Evolutionary conservation across 352 stramenopile species (phyloP).

Genomic region (Pythium periplocum): DNA sequence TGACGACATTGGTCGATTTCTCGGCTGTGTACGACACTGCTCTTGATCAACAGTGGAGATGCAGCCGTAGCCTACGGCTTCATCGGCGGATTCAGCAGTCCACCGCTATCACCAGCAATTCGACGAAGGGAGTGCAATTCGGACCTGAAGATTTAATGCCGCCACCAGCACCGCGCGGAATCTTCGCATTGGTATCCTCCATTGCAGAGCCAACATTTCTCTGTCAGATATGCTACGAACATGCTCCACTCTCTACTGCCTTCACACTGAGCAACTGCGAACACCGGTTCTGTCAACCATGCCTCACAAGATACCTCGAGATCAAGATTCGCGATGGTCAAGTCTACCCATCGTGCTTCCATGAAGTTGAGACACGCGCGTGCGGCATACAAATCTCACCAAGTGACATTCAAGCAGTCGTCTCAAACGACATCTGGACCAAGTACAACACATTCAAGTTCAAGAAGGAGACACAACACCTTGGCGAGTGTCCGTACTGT

Average conservation of each 20-base stretch:
- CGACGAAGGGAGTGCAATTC: too few relatives aligned
- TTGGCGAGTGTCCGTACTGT: conserved; percentile 52
- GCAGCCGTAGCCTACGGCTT: too few relatives aligned
- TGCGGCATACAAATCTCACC: conserved; percentile 33
- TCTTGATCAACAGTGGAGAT: too few relatives aligned
- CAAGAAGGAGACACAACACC: conserved; percentile 62
- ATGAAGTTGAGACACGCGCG: conserved; percentile 19
- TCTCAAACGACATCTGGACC: conserved; percentile 38
- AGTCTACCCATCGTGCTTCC: conserved; percentile 68
- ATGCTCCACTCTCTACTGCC: conserved; percentile 28
- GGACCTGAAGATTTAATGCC: too few relatives aligned
- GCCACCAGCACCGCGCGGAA: too few relatives aligned
- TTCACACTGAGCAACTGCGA: conserved; percentile 37
- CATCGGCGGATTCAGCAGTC: too few relatives aligned
- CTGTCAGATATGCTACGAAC: conserved; percentile 74
- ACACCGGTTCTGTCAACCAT: conserved; percentile 56
- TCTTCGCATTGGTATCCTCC: too few relatives aligned
- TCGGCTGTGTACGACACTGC: too few relatives aligned
- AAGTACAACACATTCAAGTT: conserved; percentile 86
- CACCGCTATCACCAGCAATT: too few relatives aligned
- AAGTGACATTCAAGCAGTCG: conserved; percentile 37
- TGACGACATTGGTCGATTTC: too few relatives aligned
- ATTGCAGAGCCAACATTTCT: conserved; percentile 46
- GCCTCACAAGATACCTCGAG: conserved; percentile 49
- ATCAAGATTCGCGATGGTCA: conserved; percentile 63